phyloP scores from a whole-genome alignment of 768 basidiomycete genomes.

The Mycena rosella region DNA sequence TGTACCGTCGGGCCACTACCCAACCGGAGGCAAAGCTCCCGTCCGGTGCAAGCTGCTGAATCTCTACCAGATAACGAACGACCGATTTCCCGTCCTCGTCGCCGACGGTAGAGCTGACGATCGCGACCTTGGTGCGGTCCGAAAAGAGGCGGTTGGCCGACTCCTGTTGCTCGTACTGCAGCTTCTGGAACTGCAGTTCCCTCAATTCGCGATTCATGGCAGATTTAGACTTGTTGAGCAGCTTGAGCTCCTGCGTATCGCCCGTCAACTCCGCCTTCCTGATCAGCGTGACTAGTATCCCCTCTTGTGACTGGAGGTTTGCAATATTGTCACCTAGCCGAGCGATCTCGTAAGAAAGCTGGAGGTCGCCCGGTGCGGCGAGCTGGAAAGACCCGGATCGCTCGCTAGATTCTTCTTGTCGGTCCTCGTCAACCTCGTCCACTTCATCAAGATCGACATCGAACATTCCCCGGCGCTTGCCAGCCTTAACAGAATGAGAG shows the following conservation, averaged over 20 bases:
- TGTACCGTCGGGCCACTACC: conserved; percentile 94
- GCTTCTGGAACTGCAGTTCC: conserved; percentile 89
- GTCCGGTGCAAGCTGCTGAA: conserved; percentile 88
- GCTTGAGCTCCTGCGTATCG: conserved; percentile 84
- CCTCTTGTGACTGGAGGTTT: conserved; percentile 83
- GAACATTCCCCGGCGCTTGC: conserved; percentile 49
- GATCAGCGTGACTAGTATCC: conserved; percentile 88
- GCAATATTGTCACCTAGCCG: conserved; percentile 82
- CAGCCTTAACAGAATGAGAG: conserved; percentile 15
- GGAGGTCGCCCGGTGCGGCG: conserved; percentile 90
- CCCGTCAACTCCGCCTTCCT: conserved; percentile 97
- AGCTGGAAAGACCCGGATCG: conserved; percentile 73
- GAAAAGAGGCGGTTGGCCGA: conserved; percentile 89
- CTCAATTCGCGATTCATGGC: conserved; percentile 87
- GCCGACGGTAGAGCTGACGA: conserved; percentile 85
- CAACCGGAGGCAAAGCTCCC: conserved; percentile 88
- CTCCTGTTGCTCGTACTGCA: conserved; percentile 95
- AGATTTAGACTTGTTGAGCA: conserved; percentile 86
- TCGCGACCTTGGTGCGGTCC: conserved; percentile 85
- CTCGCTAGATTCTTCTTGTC: conserved; percentile 56
- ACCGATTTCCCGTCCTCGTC: conserved; percentile 92
- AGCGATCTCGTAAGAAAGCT: conserved; percentile 87
- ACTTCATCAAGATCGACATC: conserved; percentile 63
- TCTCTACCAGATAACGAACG: conserved; percentile 91
- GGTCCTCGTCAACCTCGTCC: conserved; percentile 59